A percentile compares a stretch with the other conserved stretches of the same genome.
Evolutionary conservation across 495 filamentous ascomycete genomes (phyloP).

Genomic region (Lindgomyces ingoldianus): DNA sequence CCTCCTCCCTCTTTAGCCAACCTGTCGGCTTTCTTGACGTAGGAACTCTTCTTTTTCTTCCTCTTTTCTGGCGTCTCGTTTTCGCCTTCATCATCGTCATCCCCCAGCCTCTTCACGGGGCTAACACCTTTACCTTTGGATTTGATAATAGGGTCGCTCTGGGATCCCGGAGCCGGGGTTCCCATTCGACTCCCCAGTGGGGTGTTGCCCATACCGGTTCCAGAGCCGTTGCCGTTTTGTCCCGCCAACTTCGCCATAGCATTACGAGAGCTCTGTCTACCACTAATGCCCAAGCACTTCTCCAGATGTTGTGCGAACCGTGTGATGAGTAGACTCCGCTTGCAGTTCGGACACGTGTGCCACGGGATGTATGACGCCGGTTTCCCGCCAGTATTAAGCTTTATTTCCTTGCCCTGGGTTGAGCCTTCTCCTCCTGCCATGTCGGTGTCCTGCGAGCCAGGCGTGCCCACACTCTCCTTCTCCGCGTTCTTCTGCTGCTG

Average conservation of each 20-base stretch:
- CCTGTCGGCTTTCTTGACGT: constrained; percentile 38
- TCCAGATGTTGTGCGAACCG: constrained; percentile 74
- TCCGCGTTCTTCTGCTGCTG: constrained; percentile 37
- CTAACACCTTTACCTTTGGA: constrained; percentile 49
- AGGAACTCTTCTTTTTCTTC: constrained; percentile 48
- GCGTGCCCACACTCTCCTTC: constrained; percentile 38
- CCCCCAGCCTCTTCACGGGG: constrained; percentile 31
- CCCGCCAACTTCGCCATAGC: constrained; percentile 45
- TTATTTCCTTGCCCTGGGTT: constrained; percentile 27
- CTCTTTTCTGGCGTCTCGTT: constrained; percentile 52
- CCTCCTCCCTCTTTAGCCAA: constrained; percentile 19
- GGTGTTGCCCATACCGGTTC: constrained; percentile 48
- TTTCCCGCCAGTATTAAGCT: constrained; percentile 50
- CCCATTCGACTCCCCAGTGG: constrained; percentile 60
- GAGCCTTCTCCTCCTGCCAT: constrained; percentile 14
- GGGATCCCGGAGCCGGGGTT: constrained; percentile 57
- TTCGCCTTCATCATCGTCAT: constrained; percentile 47
- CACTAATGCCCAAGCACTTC: constrained; percentile 75
- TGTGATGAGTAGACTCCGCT: constrained; percentile 60
- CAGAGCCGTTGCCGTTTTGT: constrained; percentile 39
- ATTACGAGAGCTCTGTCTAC: constrained; percentile 62
- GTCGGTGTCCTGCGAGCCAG: constrained; percentile 41
- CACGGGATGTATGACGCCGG: constrained; percentile 70
- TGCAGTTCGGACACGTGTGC: constrained; percentile 66
- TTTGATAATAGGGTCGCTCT: constrained; percentile 46